Evolutionary conservation across 208 protist species (phyloP).

Genomic region (Acanthamoeba culbertsoni): DNA sequence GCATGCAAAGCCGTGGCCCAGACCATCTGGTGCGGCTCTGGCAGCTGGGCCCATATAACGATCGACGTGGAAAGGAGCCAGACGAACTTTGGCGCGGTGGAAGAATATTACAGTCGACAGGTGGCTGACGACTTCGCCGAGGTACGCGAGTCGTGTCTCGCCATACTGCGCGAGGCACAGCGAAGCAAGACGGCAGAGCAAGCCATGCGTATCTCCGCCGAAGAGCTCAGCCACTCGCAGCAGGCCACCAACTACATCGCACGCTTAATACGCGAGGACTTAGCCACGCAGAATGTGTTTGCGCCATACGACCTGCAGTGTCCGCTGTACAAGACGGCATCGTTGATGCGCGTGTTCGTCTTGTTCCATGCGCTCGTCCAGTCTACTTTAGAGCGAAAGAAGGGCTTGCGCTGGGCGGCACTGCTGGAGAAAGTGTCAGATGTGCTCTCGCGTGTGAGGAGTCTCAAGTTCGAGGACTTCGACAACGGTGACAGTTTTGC

Average conservation of each 20-base stretch:
- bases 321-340: conserved; percentile 93
- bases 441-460: too few relatives aligned
- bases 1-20: conserved; percentile 98
- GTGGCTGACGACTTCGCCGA: conserved; percentile 93
- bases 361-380: conserved; percentile 94
- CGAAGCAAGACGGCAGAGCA: conserved; percentile 96
- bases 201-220: conserved; percentile 69
- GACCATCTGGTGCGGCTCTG: conserved; percentile 92
- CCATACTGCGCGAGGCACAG: conserved; percentile 99
- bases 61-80: conserved; percentile 84
- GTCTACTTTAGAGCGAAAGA: not conserved
- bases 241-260: conserved; percentile 99
- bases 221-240: conserved; percentile 98
- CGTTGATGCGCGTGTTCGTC: conserved; percentile 97
- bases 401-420: not conserved
- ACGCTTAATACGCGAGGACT: conserved; percentile 99
- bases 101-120: conserved; percentile 95
- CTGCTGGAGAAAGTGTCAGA: not conserved
- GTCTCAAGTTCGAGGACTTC: too few relatives aligned
- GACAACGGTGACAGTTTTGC: too few relatives aligned
- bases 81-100: conserved; percentile 99
- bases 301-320: conserved; percentile 95
- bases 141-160: conserved; percentile 89
- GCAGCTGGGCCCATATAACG: conserved; percentile 96
- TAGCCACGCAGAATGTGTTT: conserved; percentile 99